Conservation (phyloP, 768 basidiomycete species). For the Porpolomopsis calyptriformis region DNA sequence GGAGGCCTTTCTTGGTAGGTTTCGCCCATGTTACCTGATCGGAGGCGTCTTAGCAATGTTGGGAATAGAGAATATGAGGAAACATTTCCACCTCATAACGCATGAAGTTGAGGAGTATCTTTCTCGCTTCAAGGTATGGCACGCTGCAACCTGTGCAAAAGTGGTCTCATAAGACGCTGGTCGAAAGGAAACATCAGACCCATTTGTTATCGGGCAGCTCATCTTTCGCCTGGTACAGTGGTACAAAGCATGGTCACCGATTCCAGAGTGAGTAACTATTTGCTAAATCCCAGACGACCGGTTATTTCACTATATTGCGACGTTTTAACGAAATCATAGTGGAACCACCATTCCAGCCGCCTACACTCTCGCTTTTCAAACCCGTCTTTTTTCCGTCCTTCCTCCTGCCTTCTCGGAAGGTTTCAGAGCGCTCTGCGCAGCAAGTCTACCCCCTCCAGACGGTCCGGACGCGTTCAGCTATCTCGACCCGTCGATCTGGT, state of each 20-base stretch:
- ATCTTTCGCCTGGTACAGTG: constrained; percentile 55
- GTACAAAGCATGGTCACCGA: constrained; percentile 69
- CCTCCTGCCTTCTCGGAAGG: constrained; percentile 57
- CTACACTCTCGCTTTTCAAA: constrained; percentile 63
- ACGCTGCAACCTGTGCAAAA: background rate
- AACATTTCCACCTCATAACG: constrained; percentile 46
- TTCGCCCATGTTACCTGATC: background rate
- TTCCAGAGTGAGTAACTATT: constrained; percentile 40
- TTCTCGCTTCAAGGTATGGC: constrained; percentile 48
- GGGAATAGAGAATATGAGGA: constrained; percentile 49
- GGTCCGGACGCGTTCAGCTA: constrained; percentile 14
- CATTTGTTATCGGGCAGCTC: constrained; percentile 41
- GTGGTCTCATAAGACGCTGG: background rate
- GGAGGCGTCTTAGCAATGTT: background rate
- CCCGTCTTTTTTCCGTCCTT: constrained; percentile 60
- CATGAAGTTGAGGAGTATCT: constrained; percentile 51
- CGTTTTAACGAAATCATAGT: constrained; percentile 30
- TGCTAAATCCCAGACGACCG: constrained; percentile 4
- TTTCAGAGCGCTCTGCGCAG: constrained; percentile 56
- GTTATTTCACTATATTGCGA: constrained; percentile 2
- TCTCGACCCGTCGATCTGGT: constrained; percentile 34
- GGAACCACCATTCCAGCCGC: constrained; percentile 48
- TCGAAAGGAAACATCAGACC: constrained; percentile 34
- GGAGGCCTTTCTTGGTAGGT: constrained; percentile 63
- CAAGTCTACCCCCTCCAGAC: constrained; percentile 35